These are phyloP conservation scores for Raphanus hybrid DNA, from an alignment of 441 rosid genomes.

Conservation along the genomic window DNA sequence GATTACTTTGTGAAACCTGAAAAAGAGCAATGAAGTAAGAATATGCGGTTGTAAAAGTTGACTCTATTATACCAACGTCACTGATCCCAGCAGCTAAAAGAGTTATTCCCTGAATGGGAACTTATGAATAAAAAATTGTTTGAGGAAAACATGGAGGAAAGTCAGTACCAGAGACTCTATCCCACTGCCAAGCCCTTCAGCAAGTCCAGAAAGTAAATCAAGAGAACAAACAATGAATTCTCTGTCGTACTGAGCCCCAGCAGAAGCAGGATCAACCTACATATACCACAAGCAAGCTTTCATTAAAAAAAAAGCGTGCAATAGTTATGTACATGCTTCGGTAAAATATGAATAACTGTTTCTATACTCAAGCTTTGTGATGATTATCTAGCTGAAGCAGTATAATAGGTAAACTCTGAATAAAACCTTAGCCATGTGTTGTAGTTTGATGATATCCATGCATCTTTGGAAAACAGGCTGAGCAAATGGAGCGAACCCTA, in stretches of 20 bases:
- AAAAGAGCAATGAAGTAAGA: slow-evolving; percentile 16
- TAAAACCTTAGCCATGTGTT: slow-evolving; percentile 64
- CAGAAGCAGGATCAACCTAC: slow-evolving; percentile 80
- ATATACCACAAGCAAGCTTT: slow-evolving; percentile 35
- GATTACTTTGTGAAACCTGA: slow-evolving; percentile 82
- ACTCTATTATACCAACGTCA: slow-evolving; percentile 8
- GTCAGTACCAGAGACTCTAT: slow-evolving; percentile 89
- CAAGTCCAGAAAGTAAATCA: slow-evolving; percentile 97
- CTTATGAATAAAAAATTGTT: neutral
- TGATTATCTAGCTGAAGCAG: slow-evolving; percentile 2
- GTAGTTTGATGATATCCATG: slow-evolving; percentile 77
- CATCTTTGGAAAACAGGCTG: slow-evolving; percentile 95
- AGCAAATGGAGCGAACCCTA: slow-evolving; percentile 89
- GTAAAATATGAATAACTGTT: slow-evolving; percentile 18
- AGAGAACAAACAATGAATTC: slow-evolving; percentile 94
- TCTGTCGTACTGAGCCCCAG: slow-evolving; percentile 84
- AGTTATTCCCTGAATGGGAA: neutral
- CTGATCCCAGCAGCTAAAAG: neutral
- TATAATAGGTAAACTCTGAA: slow-evolving; percentile 13
- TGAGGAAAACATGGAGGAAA: slow-evolving; percentile 14
- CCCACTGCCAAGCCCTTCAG: slow-evolving; percentile 93
- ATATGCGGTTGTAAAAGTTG: neutral
- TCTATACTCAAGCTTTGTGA: slow-evolving; percentile 20
- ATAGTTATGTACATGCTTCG: neutral
- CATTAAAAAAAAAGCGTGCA: slow-evolving; percentile 6